phyloP scores from a whole-genome alignment of 2,329 filamentous ascomycete species.

The Trichoderma atroviride region DNA sequence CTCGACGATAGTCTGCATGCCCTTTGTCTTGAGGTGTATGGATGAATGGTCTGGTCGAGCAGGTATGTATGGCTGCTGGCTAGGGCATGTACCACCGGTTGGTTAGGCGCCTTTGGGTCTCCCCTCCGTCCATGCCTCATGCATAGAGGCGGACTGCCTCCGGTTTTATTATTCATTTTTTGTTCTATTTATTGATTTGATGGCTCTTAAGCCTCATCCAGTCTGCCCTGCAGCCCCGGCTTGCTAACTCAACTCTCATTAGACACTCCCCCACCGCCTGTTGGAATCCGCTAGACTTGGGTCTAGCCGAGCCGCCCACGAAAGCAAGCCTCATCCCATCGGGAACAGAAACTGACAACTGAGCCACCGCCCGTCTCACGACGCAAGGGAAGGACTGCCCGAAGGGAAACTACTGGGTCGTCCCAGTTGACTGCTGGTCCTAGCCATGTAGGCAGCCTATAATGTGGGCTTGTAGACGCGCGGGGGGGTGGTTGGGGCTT shows the following conservation, averaged over 20 bases:
- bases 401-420: not conserved
- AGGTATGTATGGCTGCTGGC: slow-evolving; percentile 11
- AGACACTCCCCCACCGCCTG: slow-evolving; percentile 23
- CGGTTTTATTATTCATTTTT: not conserved
- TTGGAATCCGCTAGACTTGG: slow-evolving; percentile 21
- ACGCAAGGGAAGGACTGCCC: not conserved
- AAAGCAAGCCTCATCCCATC: slow-evolving; percentile 17
- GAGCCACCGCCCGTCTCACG: slow-evolving; percentile 24
- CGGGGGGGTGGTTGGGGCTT: slow-evolving; percentile 14
- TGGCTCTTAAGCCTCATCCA: slow-evolving; percentile 16
- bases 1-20: not conserved
- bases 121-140: not conserved
- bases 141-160: slow-evolving; percentile 1
- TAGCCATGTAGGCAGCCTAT: slow-evolving; percentile 18
- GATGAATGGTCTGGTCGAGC: not conserved
- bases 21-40: not conserved
- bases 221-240: slow-evolving; percentile 20
- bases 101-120: slow-evolving; percentile 9
- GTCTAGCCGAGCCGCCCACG: slow-evolving; percentile 22
- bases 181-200: not conserved
- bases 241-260: not conserved
- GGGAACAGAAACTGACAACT: slow-evolving; percentile 11
- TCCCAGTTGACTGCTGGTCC: not conserved
- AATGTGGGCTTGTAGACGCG: slow-evolving; percentile 17
- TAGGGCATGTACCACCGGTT: slow-evolving; percentile 14